Base-by-base conservation (phyloP, 352 stramenopile genomes). In the Phytophthora foliorum region DNA sequence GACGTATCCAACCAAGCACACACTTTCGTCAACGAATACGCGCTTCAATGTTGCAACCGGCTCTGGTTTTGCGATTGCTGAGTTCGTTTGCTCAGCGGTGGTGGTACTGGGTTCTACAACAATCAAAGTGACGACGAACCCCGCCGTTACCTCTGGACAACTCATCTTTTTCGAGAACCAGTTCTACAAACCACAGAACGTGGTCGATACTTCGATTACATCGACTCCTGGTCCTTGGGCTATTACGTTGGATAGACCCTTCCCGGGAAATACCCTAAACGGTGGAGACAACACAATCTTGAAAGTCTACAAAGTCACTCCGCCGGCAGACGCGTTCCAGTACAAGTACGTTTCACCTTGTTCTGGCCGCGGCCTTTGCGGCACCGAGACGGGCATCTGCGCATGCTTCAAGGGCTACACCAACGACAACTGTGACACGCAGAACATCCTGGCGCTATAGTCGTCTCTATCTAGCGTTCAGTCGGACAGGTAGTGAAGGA, bases 401-500 rank as follows among this genome's bases (percentile, higher is more conserved):
- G 65, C 72, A 16, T 97, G 91, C 74, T 97, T 96, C 78, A 93
- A 90, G 67, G 91, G 91, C 57, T 97, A 97, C 86, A 94, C 88
- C 10, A 90, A 92, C 71, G 86, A 93, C 75, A 92, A 92, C 32
- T 94, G 86, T 68, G 78, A 94, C 70, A 89, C 78, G n/a, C 86
- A 94, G 67, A 94, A 91, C 77, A 89, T 92, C 56, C 56, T 94
- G 38, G 86, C 86, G 36, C 64, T 94, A 32, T 92, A 90, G 57
- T 16, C 10, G n/a, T 38, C 41, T 14, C 10, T 54, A 45, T 54
- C 34, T 25, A 27, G 32, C 57, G 36, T 31, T 57, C 31, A 16
- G 11, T 16, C 11, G 6, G 39, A 5, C 2, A 24, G 44, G 31
- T 27, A 17, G 57, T 42, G n/a, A 38, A 46, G 34, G 19, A 48